These are phyloP conservation scores for Barnettozyma sp. DNA, from an alignment of 805 yeast species.

Conservation along the genomic window DNA sequence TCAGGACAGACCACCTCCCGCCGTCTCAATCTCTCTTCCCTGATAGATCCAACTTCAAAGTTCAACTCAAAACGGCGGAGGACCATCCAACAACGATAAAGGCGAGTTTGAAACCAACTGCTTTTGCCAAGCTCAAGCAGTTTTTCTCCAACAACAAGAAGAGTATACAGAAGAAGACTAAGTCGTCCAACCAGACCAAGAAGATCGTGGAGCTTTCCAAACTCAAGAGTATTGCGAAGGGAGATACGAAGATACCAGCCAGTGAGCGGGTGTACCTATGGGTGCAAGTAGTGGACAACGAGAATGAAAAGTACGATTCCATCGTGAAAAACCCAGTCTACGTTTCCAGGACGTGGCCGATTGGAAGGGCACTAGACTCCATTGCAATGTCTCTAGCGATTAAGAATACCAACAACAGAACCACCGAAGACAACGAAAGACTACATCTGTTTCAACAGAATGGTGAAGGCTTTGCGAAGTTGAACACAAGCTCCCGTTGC, in stretches of 20 bases:
- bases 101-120: slow-evolving; percentile 9
- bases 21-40: slow-evolving; percentile 22
- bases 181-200: slow-evolving; percentile 16
- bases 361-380: slow-evolving; percentile 24
- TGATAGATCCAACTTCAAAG: slow-evolving; percentile 18
- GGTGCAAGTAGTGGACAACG: slow-evolving; percentile 23
- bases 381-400: slow-evolving; percentile 16
- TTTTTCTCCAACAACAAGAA: slow-evolving; percentile 14
- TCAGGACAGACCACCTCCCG: slow-evolving; percentile 21
- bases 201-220: slow-evolving; percentile 17
- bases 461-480: slow-evolving; percentile 12
- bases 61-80: slow-evolving; percentile 17
- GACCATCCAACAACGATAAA: slow-evolving; percentile 13
- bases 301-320: slow-evolving; percentile 18
- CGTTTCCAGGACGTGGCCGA: slow-evolving; percentile 23
- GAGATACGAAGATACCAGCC: slow-evolving; percentile 17
- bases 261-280: slow-evolving; percentile 20
- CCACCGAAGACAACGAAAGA: slow-evolving; percentile 16
- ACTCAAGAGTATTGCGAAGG: slow-evolving; percentile 21
- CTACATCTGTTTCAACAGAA: slow-evolving; percentile 17
- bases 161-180: slow-evolving; percentile 4
- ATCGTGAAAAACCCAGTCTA: slow-evolving; percentile 16
- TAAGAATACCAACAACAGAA: slow-evolving; percentile 22
- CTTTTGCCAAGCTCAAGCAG: slow-evolving; percentile 18
- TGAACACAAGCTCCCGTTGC: slow-evolving; percentile 19